Percentiles rank a stretch among this genome's conserved stretches.
These are phyloP conservation scores for Parascedosporium putredinis DNA, from an alignment of 2,329 filamentous ascomycete genomes.

Conservation along the genomic window DNA sequence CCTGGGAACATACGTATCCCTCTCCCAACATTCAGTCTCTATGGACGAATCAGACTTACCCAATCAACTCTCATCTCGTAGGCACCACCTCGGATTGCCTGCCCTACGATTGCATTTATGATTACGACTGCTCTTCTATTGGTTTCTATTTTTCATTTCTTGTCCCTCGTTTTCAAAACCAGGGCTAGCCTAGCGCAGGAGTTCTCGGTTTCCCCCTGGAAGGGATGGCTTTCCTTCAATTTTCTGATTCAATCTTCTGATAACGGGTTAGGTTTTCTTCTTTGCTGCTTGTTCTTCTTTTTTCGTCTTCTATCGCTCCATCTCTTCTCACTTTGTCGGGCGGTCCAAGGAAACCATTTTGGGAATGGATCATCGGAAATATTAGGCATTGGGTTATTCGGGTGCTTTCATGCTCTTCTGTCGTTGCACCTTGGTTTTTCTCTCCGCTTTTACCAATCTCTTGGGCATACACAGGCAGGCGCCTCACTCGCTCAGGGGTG, in stretches of 20 bases:
- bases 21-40: too few relatives aligned
- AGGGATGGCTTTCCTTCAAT: background rate
- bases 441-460: too few relatives aligned
- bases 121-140: background rate
- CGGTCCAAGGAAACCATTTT: background rate
- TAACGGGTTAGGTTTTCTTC: too few relatives aligned
- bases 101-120: too few relatives aligned
- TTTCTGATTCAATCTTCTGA: background rate
- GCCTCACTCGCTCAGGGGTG: background rate
- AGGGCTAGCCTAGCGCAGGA: constrained; percentile 4
- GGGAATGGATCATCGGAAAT: background rate
- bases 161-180: background rate
- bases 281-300: background rate
- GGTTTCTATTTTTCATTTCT: background rate
- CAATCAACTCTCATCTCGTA: too few relatives aligned
- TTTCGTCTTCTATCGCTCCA: background rate
- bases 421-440: background rate
- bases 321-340: background rate
- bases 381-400: background rate
- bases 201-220: constrained; percentile 4
- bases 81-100: too few relatives aligned
- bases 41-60: too few relatives aligned
- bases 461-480: background rate
- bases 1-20: background rate
- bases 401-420: background rate